Base-by-base conservation (phyloP, 164 flowering plant genomes). In the Aristolochia fimbriata region DNA sequence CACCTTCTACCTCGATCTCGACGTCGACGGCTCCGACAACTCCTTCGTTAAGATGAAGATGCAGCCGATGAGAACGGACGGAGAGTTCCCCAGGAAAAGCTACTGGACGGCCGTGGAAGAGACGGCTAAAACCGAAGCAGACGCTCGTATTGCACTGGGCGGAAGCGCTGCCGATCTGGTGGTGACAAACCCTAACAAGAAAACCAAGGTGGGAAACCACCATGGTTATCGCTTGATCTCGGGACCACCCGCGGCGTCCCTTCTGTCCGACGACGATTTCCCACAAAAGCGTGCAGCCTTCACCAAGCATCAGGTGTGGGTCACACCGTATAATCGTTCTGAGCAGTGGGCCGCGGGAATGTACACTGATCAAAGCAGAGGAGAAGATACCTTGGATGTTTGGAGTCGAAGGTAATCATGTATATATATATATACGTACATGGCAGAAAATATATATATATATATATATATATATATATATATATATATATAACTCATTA, bases 1-100 rank as follows among this genome's bases (percentile, higher is more conserved):
- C 21, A 78, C 83, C 0, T 86, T 74, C 65, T 68, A 80, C 66
- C 76, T 82, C 0, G 88, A 86, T 65, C 74, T 83, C 3, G 93
- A 83, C 69, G 49, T 83, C 0, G 89, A 86, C 59, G 89, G 84
- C 16, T 12, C 15, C 7, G 27, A 20, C 23, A 86, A 86, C 65
- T 77, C 89, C 23, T 79, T 83, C 54, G 67, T 79, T 59, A 80
- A 76, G 54, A 49, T 77, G 47, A 71, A 70, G 23, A 54, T 80
- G 17, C 47, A 72, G 58, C 72, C 74, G 10, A 62, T 4, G 12
- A 55, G 45, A 43, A 47, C 22, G 19, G 52, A 24, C 12, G 12
- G n/a, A 23, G 19, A 16, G 47, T 15, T 62, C 19, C 62, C 59
- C 4, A 68, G 71, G 27, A 68, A 62, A 66, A 62, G 73, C 47